Percentiles rank a stretch among this genome's conserved stretches.
These are phyloP conservation scores for Verticillium longisporum DNA, from an alignment of 2,329 filamentous ascomycete genomes.

Conservation along the genomic window DNA sequence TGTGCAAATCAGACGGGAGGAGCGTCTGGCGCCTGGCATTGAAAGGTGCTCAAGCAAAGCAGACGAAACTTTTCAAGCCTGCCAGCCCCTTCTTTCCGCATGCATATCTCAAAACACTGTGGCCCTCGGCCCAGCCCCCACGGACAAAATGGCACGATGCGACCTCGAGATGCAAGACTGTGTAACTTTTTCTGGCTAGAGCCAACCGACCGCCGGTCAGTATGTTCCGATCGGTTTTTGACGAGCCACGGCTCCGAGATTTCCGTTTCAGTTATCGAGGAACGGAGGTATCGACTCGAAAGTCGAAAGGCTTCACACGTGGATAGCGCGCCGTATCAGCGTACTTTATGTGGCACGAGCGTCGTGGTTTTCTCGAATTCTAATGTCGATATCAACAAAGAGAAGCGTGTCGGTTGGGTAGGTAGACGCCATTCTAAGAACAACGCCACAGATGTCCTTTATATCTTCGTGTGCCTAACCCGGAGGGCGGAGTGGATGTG, in stretches of 20 bases:
- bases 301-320: neutral
- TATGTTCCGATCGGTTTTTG: slow-evolving; percentile 11
- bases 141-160: slow-evolving; percentile 13
- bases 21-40: slow-evolving; percentile 38
- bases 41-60: slow-evolving; percentile 60
- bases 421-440: no score
- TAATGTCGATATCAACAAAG: no score
- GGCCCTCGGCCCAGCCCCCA: slow-evolving; percentile 15
- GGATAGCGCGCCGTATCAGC: slow-evolving; percentile 5
- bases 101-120: slow-evolving; percentile 21
- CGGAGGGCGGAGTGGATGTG: no score
- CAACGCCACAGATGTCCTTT: no score
- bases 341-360: no score
- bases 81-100: slow-evolving; percentile 30
- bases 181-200: slow-evolving; percentile 22
- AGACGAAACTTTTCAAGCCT: slow-evolving; percentile 56
- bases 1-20: slow-evolving; percentile 27
- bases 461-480: no score
- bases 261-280: neutral
- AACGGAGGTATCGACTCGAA: neutral
- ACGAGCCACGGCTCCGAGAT: slow-evolving; percentile 5
- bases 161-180: slow-evolving; percentile 14
- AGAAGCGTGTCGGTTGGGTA: no score
- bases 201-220: slow-evolving; percentile 12
- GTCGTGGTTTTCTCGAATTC: no score